Evolutionary conservation across 148 eudicot genomes (phyloP).

Genomic region (Rhododendron molle): DNA sequence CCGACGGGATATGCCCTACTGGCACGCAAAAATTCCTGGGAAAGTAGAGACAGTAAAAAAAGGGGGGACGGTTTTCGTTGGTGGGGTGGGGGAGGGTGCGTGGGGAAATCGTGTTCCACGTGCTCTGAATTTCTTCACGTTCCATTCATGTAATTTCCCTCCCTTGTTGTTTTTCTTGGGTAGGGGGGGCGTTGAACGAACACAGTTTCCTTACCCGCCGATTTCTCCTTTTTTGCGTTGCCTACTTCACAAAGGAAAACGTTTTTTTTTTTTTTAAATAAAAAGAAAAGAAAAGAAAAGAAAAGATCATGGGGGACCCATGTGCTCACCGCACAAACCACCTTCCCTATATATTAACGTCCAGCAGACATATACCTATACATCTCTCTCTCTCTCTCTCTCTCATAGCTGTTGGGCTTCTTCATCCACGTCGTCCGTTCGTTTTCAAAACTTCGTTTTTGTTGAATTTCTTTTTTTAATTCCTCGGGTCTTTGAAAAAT

Average conservation of each 20-base stretch:
- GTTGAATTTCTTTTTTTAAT: neutral
- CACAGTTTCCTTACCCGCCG: neutral
- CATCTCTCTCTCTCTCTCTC: neutral
- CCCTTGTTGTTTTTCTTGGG: neutral
- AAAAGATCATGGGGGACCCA: neutral
- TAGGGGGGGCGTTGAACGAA: neutral
- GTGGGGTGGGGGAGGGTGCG: neutral
- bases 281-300: no score
- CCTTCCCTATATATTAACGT: neutral
- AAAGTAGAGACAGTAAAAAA: neutral
- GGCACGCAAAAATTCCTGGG: no score
- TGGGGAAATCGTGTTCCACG: neutral
- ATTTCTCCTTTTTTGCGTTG: neutral
- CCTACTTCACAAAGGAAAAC: neutral
- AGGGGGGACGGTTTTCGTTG: neutral
- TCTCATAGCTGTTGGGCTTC: neutral
- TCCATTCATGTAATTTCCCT: neutral
- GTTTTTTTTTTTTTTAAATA: neutral
- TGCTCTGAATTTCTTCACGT: neutral
- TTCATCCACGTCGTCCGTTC: neutral
- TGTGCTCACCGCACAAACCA: neutral
- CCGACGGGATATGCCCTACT: rapidly evolving
- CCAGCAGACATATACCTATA: neutral
- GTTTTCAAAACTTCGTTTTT: neutral
- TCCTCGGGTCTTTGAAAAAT: neutral